Conservation (phyloP, 352 stramenopile species). For the Globisporangium solare region DNA sequence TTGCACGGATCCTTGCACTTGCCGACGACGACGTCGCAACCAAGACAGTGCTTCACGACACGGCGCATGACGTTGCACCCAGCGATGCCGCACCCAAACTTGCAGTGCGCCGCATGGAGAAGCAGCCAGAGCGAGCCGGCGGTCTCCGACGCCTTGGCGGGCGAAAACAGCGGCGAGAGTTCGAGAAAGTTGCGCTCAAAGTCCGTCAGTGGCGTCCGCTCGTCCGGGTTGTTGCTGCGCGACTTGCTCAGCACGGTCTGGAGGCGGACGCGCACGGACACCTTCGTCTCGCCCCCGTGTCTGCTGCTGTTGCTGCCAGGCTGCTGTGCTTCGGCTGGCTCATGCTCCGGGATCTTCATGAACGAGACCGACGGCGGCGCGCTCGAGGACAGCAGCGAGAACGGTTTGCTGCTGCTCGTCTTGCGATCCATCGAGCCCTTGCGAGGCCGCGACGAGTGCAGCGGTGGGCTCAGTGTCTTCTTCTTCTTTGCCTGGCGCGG, state of each 20-base stretch:
- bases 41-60: slow-evolving; percentile 57
- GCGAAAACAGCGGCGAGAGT: slow-evolving; percentile 46
- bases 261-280: slow-evolving; percentile 19
- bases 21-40: slow-evolving; percentile 52
- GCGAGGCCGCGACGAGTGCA: slow-evolving; percentile 14
- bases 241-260: slow-evolving; percentile 14
- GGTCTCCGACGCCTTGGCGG: slow-evolving; percentile 46
- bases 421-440: slow-evolving; percentile 1
- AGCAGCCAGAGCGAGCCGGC: slow-evolving; percentile 70
- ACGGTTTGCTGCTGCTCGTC: slow-evolving; percentile 5
- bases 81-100: slow-evolving; percentile 42
- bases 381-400: slow-evolving; percentile 15
- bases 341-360: slow-evolving; percentile 32
- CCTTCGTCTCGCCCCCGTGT: background rate
- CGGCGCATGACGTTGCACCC: slow-evolving; percentile 70
- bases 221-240: background rate
- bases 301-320: background rate
- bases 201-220: slow-evolving; percentile 25
- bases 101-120: slow-evolving; percentile 44
- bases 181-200: slow-evolving; percentile 49
- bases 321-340: slow-evolving; percentile 15
- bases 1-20: slow-evolving; percentile 68
- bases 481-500: slow-evolving; percentile 16
- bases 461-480: slow-evolving; percentile 16
- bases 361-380: background rate